Percentiles rank a stretch among this genome's conserved stretches.
These are phyloP conservation scores for Septoria linicola DNA, from an alignment of 2,329 filamentous ascomycete species.

Conservation along the genomic window DNA sequence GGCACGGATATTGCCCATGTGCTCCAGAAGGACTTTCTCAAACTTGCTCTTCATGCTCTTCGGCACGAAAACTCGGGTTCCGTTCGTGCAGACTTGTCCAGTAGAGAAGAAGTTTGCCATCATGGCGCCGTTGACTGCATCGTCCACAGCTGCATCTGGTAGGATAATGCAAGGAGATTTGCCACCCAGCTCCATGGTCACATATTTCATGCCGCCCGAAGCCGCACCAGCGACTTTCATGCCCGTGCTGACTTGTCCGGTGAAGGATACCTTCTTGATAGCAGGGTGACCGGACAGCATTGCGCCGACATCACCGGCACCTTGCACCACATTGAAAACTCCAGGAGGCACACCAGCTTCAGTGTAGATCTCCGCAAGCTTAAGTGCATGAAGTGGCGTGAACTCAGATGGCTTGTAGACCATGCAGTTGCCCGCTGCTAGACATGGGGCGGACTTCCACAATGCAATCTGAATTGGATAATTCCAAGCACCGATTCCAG, in stretches of 20 bases:
- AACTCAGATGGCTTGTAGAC: slow-evolving; percentile 88
- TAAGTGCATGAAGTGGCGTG: slow-evolving; percentile 77
- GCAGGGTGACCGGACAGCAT: slow-evolving; percentile 69
- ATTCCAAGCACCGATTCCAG: slow-evolving; percentile 87
- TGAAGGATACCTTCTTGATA: slow-evolving; percentile 86
- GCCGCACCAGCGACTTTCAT: slow-evolving; percentile 76
- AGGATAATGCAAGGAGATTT: slow-evolving; percentile 80
- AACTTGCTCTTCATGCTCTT: slow-evolving; percentile 63
- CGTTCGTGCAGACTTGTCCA: slow-evolving; percentile 91
- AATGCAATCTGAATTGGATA: slow-evolving; percentile 88
- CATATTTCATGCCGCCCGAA: slow-evolving; percentile 78
- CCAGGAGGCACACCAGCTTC: slow-evolving; percentile 78
- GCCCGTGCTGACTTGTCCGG: slow-evolving; percentile 80
- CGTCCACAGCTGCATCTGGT: slow-evolving; percentile 73
- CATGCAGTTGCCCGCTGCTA: slow-evolving; percentile 86
- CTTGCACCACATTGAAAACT: slow-evolving; percentile 85
- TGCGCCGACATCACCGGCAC: slow-evolving; percentile 73
- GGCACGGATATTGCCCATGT: slow-evolving; percentile 67
- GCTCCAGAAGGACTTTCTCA: slow-evolving; percentile 66
- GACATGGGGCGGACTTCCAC: slow-evolving; percentile 83
- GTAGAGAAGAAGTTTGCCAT: slow-evolving; percentile 92
- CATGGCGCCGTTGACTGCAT: slow-evolving; percentile 86
- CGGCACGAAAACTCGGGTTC: slow-evolving; percentile 82
- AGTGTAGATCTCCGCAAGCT: slow-evolving; percentile 71
- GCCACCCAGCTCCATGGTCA: slow-evolving; percentile 88